Base-by-base conservation (phyloP, 2,329 filamentous ascomycete genomes). In the Venturia asperata region DNA sequence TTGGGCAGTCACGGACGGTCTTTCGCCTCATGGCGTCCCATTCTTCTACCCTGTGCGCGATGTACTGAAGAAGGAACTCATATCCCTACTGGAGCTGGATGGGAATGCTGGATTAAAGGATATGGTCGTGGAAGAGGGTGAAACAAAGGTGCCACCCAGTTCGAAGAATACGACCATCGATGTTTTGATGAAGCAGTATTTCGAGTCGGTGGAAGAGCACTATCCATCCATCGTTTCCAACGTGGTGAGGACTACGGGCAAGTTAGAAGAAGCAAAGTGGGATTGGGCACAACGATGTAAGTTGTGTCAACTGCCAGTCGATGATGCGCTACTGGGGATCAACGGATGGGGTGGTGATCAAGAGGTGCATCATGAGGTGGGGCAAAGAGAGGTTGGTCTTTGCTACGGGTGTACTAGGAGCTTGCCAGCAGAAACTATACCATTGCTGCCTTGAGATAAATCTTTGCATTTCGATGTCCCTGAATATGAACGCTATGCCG, bases 221-320 rank as follows among this genome's bases (percentile, higher is more conserved):
- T 97, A 95, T 72, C 90, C 92, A 3, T 91, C 90, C 65, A 91
- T 97, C 65, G 92, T 99, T 69, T 89, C 92, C 41, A 99, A 99
- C 74, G 94, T 99, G 11, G 93, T 97, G 5, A 86, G 91, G 68
- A 99, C 93, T 42, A 88, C 90, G n/a, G 52, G 27, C 21, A 66
- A 67, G 52, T 42, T 66, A 17, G n/a, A 65, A 11, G 43, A 39
- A 34, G 17, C 47, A 2, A 24, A 19, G 19, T 41, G 30, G 17
- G 34, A 24, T 34, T 34, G n/a, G 21, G 37, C 30, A 3, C 41
- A 24, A 13, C 19, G 15, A 19, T 67, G 65, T 37, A 63, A 49
- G 47, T 56, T 67, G 2, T 67, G 65, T 42, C 43, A 24, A 11
- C 58, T 66, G 24, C 65, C 58, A 10, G 63, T 67, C 21, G 41